Evolutionary conservation across 306 rosid species (phyloP).

Genomic region (Glycine latifolia): DNA sequence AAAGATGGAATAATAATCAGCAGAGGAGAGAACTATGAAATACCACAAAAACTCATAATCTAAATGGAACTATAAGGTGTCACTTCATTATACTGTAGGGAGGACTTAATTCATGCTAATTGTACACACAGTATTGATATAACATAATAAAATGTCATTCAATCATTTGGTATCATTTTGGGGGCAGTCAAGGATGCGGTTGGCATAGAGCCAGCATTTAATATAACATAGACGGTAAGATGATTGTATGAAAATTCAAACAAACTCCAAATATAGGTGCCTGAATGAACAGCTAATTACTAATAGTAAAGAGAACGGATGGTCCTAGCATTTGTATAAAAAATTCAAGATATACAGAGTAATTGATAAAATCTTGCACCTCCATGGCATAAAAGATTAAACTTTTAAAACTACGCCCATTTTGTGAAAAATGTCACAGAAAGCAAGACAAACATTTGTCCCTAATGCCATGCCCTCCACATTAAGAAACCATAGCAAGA

Average conservation of each 20-base stretch:
- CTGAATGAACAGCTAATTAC: neutral
- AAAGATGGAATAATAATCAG: neutral
- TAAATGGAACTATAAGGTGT: neutral
- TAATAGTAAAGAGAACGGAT: neutral
- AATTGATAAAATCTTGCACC: slow-evolving; percentile 19
- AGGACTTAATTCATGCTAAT: slow-evolving; percentile 5
- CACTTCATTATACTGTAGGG: neutral
- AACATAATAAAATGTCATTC: slow-evolving; percentile 7
- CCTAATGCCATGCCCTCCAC: neutral
- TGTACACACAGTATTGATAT: neutral
- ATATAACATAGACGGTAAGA: neutral
- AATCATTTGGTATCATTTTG: neutral
- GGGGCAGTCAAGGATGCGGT: slow-evolving; percentile 5
- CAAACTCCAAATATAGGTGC: slow-evolving; percentile 9
- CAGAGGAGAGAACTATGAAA: neutral
- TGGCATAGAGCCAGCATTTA: slow-evolving; percentile 17
- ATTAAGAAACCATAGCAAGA: slow-evolving; percentile 11
- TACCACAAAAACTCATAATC: neutral
- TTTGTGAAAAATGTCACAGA: neutral
- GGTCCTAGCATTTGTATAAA: slow-evolving; percentile 23
- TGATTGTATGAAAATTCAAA: slow-evolving; percentile 12
- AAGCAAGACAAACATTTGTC: slow-evolving; percentile 19
- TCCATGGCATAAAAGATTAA: slow-evolving; percentile 32
- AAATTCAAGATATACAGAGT: slow-evolving; percentile 11
- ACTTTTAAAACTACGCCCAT: slow-evolving; percentile 9